Conservation (phyloP, 2,329 filamentous ascomycete genomes). For the Trichoderma breve region DNA sequence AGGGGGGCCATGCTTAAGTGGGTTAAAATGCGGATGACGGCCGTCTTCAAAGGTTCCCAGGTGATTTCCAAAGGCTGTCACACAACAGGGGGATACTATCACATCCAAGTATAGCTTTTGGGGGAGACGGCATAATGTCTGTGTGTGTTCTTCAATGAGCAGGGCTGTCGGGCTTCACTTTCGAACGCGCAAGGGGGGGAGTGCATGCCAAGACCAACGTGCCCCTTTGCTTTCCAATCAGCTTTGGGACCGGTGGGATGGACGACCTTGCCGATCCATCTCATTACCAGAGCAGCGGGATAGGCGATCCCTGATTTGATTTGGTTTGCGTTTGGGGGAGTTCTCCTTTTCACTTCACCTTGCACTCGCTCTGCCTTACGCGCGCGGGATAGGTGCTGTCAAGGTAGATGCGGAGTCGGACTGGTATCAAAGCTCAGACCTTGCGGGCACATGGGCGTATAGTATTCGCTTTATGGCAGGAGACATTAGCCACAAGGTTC, state of each 20-base stretch:
- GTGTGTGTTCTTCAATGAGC: background rate
- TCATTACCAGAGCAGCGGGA: slow-evolving; percentile 3
- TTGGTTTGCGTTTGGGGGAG: background rate
- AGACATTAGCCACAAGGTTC: background rate
- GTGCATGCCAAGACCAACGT: background rate
- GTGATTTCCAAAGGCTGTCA: background rate
- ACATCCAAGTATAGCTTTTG: background rate
- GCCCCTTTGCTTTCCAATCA: background rate
- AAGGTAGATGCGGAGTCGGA: background rate
- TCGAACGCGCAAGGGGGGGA: background rate
- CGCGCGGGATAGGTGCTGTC: background rate
- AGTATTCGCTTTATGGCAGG: background rate
- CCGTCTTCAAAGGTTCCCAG: background rate
- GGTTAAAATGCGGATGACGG: background rate
- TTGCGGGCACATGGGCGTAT: background rate
- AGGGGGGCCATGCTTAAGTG: background rate
- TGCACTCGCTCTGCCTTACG: background rate
- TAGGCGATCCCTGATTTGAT: background rate
- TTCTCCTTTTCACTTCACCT: background rate
- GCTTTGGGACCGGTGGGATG: background rate
- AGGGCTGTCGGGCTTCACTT: background rate
- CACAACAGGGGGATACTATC: background rate
- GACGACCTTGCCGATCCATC: background rate
- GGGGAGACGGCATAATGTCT: background rate
- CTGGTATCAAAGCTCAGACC: background rate